Evolutionary conservation across 2,329 filamentous ascomycete genomes (phyloP).

Genomic region (Alternaria angustiovoidea): DNA sequence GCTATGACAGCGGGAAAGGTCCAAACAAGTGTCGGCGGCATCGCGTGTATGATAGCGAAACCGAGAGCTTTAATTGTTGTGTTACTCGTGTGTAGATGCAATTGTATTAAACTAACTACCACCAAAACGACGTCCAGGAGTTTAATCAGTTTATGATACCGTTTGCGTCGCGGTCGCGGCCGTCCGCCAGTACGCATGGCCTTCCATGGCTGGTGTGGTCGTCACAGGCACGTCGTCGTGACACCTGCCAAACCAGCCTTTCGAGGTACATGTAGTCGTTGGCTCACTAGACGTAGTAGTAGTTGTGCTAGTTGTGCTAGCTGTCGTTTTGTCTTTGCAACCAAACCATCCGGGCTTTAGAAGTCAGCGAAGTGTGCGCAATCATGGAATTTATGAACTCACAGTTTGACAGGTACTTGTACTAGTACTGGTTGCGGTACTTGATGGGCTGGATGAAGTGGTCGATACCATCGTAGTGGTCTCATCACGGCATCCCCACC

Average conservation of each 20-base stretch:
- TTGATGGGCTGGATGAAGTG: conserved; percentile 31
- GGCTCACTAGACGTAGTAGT: conserved; percentile 31
- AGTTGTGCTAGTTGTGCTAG: conserved; percentile 17
- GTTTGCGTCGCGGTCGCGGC: conserved; percentile 38
- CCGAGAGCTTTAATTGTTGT: neutral
- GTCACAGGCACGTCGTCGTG: conserved; percentile 35
- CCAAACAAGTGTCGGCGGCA: neutral
- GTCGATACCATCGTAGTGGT: conserved; percentile 38
- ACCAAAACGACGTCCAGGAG: neutral
- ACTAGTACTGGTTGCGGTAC: conserved; percentile 37
- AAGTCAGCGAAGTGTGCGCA: conserved; percentile 13
- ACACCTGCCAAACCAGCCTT: conserved; percentile 50
- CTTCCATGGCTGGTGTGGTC: conserved; percentile 39
- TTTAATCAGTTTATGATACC: conserved; percentile 1
- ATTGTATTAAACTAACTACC: neutral
- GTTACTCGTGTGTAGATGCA: neutral
- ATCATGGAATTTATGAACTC: conserved; percentile 8
- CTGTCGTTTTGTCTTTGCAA: conserved; percentile 45
- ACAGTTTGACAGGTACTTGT: conserved; percentile 47
- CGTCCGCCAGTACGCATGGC: conserved; percentile 35
- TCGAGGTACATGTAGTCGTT: conserved; percentile 43
- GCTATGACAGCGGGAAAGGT: neutral
- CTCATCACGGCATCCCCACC: conserved; percentile 50
- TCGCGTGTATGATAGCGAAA: neutral
- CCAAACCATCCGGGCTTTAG: conserved; percentile 48